These are phyloP conservation scores for Kuraishia floccosa DNA, from an alignment of 805 yeast species.

Conservation along the genomic window DNA sequence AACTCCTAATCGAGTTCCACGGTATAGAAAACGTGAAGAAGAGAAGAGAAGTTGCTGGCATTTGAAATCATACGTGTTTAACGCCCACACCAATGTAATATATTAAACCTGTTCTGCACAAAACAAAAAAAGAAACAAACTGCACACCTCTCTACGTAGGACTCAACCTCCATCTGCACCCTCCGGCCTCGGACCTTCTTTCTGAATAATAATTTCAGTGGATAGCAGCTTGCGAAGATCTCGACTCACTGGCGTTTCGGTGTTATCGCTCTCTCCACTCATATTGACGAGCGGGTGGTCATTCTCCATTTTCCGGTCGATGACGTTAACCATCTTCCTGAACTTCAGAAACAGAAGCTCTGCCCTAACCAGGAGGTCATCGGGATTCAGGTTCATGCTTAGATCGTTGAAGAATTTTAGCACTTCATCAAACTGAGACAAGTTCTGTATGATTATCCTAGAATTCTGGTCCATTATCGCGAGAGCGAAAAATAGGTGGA, in stretches of 20 bases:
- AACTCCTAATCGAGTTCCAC: too few species aligned
- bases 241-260: slow-evolving; percentile 27
- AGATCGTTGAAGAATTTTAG: slow-evolving; percentile 88
- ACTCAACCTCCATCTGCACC: slow-evolving; percentile 8
- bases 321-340: slow-evolving; percentile 65
- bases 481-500: slow-evolving; percentile 76
- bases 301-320: slow-evolving; percentile 38
- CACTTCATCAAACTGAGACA: slow-evolving; percentile 80
- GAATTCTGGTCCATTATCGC: slow-evolving; percentile 87
- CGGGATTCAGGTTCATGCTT: slow-evolving; percentile 61
- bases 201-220: slow-evolving; percentile 50
- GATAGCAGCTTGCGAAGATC: slow-evolving; percentile 52
- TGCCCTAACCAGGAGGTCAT: slow-evolving; percentile 71
- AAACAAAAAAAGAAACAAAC: not conserved
- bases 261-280: slow-evolving; percentile 8
- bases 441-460: slow-evolving; percentile 60
- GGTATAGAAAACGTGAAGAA: too few species aligned
- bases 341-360: slow-evolving; percentile 77
- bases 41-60: too few species aligned
- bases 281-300: slow-evolving; percentile 4
- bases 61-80: too few species aligned
- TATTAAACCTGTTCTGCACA: too few species aligned
- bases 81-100: too few species aligned
- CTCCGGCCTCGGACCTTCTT: slow-evolving; percentile 30
- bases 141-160: not conserved